Percentiles rank a stretch among this genome's conserved stretches.
These are phyloP conservation scores for Fusarium sp. DNA, from an alignment of 2,329 filamentous ascomycete genomes.

Conservation along the genomic window DNA sequence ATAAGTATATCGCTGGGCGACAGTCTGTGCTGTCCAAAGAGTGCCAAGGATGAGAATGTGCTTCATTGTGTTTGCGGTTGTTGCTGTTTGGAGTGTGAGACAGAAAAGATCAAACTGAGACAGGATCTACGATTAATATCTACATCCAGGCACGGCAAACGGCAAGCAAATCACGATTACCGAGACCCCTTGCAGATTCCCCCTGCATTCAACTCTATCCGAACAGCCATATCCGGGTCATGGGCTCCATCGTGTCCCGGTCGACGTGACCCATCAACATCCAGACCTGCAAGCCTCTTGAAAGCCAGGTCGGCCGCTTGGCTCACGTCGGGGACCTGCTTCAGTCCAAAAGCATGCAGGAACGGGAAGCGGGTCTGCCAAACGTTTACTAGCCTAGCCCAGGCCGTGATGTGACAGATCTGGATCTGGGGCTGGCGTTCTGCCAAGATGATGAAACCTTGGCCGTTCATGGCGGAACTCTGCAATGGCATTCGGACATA, in stretches of 20 bases:
- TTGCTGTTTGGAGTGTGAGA: conserved; percentile 16
- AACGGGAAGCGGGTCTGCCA: conserved; percentile 1
- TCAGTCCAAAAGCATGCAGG: neutral
- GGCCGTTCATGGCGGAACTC: conserved; percentile 12
- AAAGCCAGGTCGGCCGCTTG: conserved; percentile 19
- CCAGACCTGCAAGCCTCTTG: conserved; percentile 12
- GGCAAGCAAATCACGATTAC: conserved; percentile 22
- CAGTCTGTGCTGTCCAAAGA: conserved; percentile 19
- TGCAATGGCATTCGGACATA: neutral
- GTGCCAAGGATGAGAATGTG: conserved; percentile 14
- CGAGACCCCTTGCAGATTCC: conserved; percentile 26
- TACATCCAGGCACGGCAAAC: conserved; percentile 21
- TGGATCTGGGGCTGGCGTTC: neutral
- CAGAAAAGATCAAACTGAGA: conserved; percentile 22
- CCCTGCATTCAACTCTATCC: conserved; percentile 37
- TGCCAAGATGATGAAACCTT: conserved; percentile 8
- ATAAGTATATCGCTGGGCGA: conserved; percentile 42
- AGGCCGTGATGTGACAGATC: conserved; percentile 10
- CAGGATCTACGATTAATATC: conserved; percentile 37
- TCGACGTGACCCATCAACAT: conserved; percentile 9
- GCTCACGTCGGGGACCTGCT: neutral
- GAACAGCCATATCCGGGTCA: conserved; percentile 17
- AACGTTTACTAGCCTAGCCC: neutral
- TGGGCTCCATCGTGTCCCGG: neutral
- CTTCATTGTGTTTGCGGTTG: conserved; percentile 33